Percentiles rank a stretch among this genome's conserved stretches.
Conservation (phyloP, 1,284 basidiomycete genomes). For the Apiotrichum siamense region DNA sequence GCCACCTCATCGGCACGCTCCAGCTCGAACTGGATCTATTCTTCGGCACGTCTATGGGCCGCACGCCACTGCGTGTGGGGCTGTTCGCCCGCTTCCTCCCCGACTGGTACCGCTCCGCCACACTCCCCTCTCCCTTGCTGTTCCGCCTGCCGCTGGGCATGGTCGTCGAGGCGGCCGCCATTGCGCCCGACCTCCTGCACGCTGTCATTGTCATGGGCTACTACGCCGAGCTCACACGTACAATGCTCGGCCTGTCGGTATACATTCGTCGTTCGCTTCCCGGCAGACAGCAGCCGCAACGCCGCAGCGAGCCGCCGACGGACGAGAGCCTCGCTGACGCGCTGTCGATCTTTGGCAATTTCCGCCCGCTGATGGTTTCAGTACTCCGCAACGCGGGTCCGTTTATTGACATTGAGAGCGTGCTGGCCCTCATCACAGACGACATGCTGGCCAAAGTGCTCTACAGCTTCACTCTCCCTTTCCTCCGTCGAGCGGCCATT, state of each 20-base stretch:
- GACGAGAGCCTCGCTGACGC: slow-evolving; percentile 32
- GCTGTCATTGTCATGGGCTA: slow-evolving; percentile 79
- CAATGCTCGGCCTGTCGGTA: slow-evolving; percentile 65
- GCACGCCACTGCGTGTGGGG: slow-evolving; percentile 67
- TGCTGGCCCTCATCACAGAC: slow-evolving; percentile 38
- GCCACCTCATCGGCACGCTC: slow-evolving; percentile 65
- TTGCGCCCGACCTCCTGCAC: slow-evolving; percentile 78
- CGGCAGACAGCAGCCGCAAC: slow-evolving; percentile 21
- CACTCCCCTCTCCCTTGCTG: slow-evolving; percentile 68
- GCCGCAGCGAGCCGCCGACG: slow-evolving; percentile 47
- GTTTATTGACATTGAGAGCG: slow-evolving; percentile 33
- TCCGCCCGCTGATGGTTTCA: slow-evolving; percentile 46
- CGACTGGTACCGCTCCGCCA: slow-evolving; percentile 75
- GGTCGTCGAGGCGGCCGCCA: slow-evolving; percentile 77
- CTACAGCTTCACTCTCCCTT: slow-evolving; percentile 85
- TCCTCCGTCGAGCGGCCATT: slow-evolving; percentile 84
- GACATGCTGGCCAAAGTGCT: slow-evolving; percentile 68
- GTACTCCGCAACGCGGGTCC: slow-evolving; percentile 39
- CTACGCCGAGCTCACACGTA: slow-evolving; percentile 78
- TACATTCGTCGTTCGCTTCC: slow-evolving; percentile 40
- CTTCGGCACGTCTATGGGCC: slow-evolving; percentile 50
- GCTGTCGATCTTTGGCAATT: slow-evolving; percentile 29
- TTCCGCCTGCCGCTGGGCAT: slow-evolving; percentile 80
- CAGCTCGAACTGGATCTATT: slow-evolving; percentile 44
- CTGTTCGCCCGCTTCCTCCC: slow-evolving; percentile 80